Evolutionary conservation across 805 yeast species (phyloP), one percentile per base, ranked within the genome.

Genomic region (Ogataea ramenticola): DNA sequence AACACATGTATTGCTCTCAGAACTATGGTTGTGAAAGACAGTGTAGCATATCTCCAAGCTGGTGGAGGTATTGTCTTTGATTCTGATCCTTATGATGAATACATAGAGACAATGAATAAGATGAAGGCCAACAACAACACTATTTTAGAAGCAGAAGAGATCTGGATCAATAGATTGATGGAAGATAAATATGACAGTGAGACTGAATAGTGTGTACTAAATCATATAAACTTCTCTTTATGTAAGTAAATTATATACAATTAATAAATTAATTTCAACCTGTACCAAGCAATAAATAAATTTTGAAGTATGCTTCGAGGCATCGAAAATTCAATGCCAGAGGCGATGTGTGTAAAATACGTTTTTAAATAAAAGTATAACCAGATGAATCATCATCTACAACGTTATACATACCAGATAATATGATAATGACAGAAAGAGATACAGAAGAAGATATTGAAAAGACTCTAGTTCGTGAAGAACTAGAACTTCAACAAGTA

Each of bases 61-160:
- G 99, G 99, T 51, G 99, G 99, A 45, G 99, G 99, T 47, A 93
- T 93, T 61, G 99, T 93, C 21, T 82, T 72, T 61, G 99, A 93
- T 62, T 84, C 95, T 50, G 97, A 93, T 62, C 96, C 95, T 45
- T 80, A 82, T 56, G 99, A 91, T 49, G 99, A 93, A 68, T 93
- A 89, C 63, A 70, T 89, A 40, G 99, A 93, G 70, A 93, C 98
- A 1, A 82, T 93, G 84, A 93, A 93, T 72, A 93, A 93, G 70
- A 89, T 93, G 96, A 80, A 75, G 68, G 95, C 98, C 45, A 93
- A 93, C 67, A 84, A 83, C 64, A 78, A 79, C 51, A 88, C 97
- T 14, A 82, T 93, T 60, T 82, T 81, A n/a, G 87, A 89, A 63
- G 98, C 98, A 14, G 99, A 93, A 69, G 68, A 79, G 60, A 64